Conservation (phyloP, 1,284 basidiomycete species). For the Mycena citricolor region DNA sequence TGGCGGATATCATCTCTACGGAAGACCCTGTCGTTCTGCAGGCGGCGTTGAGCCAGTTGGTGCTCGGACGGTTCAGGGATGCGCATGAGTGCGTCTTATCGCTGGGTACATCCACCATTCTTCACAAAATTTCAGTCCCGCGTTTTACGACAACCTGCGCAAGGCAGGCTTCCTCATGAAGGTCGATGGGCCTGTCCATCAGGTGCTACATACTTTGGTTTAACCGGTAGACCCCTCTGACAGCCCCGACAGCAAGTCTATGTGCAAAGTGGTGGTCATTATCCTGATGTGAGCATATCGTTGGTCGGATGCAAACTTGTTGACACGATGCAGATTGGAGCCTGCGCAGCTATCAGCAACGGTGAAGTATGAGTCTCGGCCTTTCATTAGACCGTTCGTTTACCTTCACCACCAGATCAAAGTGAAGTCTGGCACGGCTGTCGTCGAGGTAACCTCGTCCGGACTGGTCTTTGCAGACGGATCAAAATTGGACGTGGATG, state of each 20-base stretch:
- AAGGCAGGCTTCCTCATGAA: conserved; percentile 16
- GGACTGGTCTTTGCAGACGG: conserved; percentile 20
- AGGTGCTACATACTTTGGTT: not conserved
- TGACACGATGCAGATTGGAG: conserved; percentile 10
- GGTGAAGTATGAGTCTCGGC: conserved; percentile 10
- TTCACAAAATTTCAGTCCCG: conserved; percentile 11
- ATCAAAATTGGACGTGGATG: conserved; percentile 12
- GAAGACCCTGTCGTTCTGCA: conserved; percentile 19
- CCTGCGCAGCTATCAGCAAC: conserved; percentile 10
- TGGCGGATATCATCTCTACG: conserved; percentile 16
- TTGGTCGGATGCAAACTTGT: not conserved
- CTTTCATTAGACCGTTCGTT: not conserved
- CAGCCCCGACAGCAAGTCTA: conserved; percentile 13
- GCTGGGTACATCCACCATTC: not conserved
- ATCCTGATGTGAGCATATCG: conserved; percentile 21
- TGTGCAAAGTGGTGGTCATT: conserved; percentile 15
- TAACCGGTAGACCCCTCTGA: not conserved
- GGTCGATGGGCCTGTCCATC: conserved; percentile 10
- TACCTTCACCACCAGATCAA: conserved; percentile 9
- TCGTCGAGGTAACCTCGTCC: conserved; percentile 10
- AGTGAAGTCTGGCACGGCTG: conserved; percentile 17
- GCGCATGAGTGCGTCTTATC: conserved; percentile 9
- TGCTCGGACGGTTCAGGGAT: conserved; percentile 6
- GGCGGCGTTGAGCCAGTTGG: conserved; percentile 7
- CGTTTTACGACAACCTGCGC: conserved; percentile 15